These are phyloP conservation scores for Monascus purpureus DNA, from an alignment of 495 filamentous ascomycete species.

Conservation along the genomic window DNA sequence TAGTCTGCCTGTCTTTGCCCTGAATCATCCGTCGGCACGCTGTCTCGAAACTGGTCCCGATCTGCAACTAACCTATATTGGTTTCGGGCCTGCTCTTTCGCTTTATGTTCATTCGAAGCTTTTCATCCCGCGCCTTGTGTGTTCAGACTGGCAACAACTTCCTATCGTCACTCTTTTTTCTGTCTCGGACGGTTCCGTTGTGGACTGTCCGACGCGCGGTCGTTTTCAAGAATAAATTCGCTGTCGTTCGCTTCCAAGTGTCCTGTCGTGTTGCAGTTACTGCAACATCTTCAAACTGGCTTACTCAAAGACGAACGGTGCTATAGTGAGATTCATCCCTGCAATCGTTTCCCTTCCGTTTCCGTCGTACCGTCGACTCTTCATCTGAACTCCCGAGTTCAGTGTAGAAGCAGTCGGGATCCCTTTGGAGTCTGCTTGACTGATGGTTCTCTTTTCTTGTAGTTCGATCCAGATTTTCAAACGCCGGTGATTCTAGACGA, in stretches of 20 bases:
- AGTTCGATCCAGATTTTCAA: conserved; percentile 35
- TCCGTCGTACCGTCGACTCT: too few species aligned
- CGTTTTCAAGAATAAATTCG: conserved; percentile 31
- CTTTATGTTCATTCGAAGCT: conserved; percentile 25
- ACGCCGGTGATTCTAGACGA: conserved; percentile 41
- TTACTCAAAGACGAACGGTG: conserved; percentile 36
- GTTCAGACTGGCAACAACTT: conserved; percentile 24
- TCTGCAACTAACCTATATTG: conserved; percentile 26
- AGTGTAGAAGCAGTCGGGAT: too few species aligned
- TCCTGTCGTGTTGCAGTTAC: conserved; percentile 31
- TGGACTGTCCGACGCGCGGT: conserved; percentile 22
- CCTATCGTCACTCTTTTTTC: conserved; percentile 31
- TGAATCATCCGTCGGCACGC: conserved; percentile 11
- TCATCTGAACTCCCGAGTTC: too few species aligned
- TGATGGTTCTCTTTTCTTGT: conserved; percentile 1
- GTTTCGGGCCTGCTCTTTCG: conserved; percentile 15
- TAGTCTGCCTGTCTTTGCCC: background rate
- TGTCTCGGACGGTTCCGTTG: conserved; percentile 26
- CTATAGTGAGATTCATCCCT: conserved; percentile 32
- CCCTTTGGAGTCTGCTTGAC: background rate
- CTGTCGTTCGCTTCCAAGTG: conserved; percentile 34
- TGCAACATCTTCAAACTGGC: conserved; percentile 42
- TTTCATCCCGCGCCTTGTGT: conserved; percentile 13
- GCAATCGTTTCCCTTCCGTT: background rate
- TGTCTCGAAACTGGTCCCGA: conserved; percentile 11